A percentile compares a stretch with the other conserved stretches of the same genome.
Evolutionary conservation across 768 basidiomycete species (phyloP).

Genomic region (Russula sp.): DNA sequence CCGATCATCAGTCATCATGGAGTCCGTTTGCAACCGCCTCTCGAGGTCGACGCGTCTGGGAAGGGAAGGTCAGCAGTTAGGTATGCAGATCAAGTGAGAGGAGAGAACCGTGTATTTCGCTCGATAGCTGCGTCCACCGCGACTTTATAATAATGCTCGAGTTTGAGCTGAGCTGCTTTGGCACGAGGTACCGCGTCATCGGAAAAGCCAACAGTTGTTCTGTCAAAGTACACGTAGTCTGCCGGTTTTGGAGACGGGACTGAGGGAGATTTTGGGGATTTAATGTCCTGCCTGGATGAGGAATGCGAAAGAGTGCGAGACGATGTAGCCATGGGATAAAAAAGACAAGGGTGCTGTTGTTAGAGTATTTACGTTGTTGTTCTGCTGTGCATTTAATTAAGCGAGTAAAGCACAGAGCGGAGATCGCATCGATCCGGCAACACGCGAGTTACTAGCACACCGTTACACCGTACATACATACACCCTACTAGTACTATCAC

Average conservation of each 20-base stretch:
- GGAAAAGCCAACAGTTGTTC: constrained; percentile 69
- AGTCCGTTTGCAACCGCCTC: constrained; percentile 65
- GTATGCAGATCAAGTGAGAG: background rate
- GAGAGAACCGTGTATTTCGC: constrained; percentile 71
- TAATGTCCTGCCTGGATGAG: constrained; percentile 24
- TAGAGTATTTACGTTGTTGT: background rate
- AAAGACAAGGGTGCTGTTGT: background rate
- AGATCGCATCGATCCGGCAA: constrained; percentile 4
- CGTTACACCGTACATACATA: background rate
- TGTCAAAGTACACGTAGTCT: constrained; percentile 95
- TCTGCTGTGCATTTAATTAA: background rate
- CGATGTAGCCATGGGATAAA: constrained; percentile 13
- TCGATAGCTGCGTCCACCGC: constrained; percentile 95
- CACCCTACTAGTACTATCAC: background rate
- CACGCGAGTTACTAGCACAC: background rate
- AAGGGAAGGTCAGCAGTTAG: constrained; percentile 1
- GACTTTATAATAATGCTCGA: constrained; percentile 96
- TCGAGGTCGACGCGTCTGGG: constrained; percentile 83
- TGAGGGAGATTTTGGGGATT: constrained; percentile 20
- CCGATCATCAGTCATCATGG: constrained; percentile 70
- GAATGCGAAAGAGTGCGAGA: constrained; percentile 21
- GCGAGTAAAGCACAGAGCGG: background rate
- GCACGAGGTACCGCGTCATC: constrained; percentile 77
- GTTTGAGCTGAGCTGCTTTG: constrained; percentile 88
- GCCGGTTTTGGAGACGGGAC: constrained; percentile 34